phyloP scores from a whole-genome alignment of 176 grass and related monocot species.

The Raddia guianensis region DNA sequence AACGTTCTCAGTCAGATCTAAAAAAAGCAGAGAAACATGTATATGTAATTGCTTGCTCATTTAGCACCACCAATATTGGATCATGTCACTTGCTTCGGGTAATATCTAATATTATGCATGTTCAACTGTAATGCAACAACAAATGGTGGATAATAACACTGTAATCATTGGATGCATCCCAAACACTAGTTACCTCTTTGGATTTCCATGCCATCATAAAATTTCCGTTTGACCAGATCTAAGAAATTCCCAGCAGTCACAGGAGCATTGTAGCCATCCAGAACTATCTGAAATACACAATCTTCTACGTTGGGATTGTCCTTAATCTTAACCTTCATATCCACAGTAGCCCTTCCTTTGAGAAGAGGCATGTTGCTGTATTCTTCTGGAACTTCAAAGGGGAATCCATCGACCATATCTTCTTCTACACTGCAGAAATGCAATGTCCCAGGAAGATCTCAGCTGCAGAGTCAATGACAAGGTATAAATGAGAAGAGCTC shows the following conservation, averaged over 20 bases:
- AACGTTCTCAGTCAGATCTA: background rate
- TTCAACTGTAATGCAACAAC: slow-evolving; percentile 2
- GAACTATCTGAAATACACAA: slow-evolving; percentile 87
- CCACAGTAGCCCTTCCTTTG: slow-evolving; percentile 88
- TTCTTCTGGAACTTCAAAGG: slow-evolving; percentile 87
- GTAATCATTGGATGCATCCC: slow-evolving; percentile 14
- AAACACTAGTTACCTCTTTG: slow-evolving; percentile 71
- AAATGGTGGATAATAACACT: background rate
- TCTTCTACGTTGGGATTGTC: slow-evolving; percentile 92
- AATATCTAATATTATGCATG: slow-evolving; percentile 6
- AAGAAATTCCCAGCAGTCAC: slow-evolving; percentile 92
- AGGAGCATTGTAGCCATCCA: slow-evolving; percentile 95
- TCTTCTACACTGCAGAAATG: slow-evolving; percentile 99
- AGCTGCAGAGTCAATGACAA: slow-evolving; percentile 97
- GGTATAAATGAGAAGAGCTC: slow-evolving; percentile 90
- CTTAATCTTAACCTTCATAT: slow-evolving; percentile 99
- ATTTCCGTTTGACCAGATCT: slow-evolving; percentile 90
- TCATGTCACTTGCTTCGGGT: background rate
- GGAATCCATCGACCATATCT: slow-evolving; percentile 99
- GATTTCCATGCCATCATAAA: slow-evolving; percentile 98
- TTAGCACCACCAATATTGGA: slow-evolving; percentile 13
- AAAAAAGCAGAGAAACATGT: slow-evolving; percentile 9
- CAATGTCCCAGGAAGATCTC: slow-evolving; percentile 96
- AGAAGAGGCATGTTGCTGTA: slow-evolving; percentile 91
- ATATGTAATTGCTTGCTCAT: slow-evolving; percentile 24